phyloP scores from a whole-genome alignment of 2,329 filamentous ascomycete species.

The Thermothelomyces thermophilus region DNA sequence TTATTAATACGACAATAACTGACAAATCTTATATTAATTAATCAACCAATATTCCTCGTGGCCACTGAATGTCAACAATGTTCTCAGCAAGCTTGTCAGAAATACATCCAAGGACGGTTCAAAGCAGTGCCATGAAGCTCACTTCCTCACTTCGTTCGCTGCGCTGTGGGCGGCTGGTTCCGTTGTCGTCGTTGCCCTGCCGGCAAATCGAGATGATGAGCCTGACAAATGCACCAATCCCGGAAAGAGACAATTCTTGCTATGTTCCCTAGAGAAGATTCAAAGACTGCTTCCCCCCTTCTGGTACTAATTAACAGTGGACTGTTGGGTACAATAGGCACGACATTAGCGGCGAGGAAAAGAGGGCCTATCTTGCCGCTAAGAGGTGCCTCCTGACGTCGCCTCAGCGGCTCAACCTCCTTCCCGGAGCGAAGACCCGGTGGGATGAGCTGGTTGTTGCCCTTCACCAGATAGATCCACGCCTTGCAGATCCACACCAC shows the following conservation, averaged over 20 bases:
- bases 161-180: not conserved
- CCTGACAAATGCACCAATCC: not conserved
- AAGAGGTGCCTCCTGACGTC: not conserved
- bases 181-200: not conserved
- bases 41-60: too few relatives aligned
- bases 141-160: not conserved
- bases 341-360: constrained; percentile 1
- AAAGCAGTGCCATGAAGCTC: not conserved
- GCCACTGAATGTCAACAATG: too few relatives aligned
- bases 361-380: not conserved
- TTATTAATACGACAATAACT: too few relatives aligned
- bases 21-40: too few relatives aligned
- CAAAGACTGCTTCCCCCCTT: too few relatives aligned
- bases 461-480: constrained; percentile 4
- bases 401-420: not conserved
- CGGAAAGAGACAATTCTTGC: not conserved
- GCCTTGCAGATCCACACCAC: constrained; percentile 4
- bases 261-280: too few relatives aligned
- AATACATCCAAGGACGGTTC: not conserved
- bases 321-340: too few relatives aligned
- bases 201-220: not conserved
- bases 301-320: too few relatives aligned
- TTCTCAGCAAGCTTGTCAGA: too few relatives aligned
- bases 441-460: constrained; percentile 3
- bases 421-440: constrained; percentile 2